Evolutionary conservation across 176 grass and related monocot species (phyloP), one percentile per base, ranked within the genome.

Genomic region (Musa beccarii): DNA sequence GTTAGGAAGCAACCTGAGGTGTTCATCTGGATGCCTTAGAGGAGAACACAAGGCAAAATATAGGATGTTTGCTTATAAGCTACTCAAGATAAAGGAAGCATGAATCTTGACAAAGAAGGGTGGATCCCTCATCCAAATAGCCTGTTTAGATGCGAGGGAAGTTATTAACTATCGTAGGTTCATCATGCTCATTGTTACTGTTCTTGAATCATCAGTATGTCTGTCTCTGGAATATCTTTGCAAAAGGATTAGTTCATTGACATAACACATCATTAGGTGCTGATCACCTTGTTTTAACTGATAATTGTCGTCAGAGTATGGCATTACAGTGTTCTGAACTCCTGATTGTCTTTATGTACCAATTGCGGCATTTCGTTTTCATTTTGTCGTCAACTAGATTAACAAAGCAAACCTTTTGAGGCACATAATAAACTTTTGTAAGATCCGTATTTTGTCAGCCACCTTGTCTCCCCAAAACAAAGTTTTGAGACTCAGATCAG

Each of bases 51-150:
- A 7, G 12, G 14, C 10, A 43, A 43, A 19, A 10, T 28, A 15
- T 22, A 24, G 61, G n/a, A 49, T 3, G 25, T 53, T 77, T 66
- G 55, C 75, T 77, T 77, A 25, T 53, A 53, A 77, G 75, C 75
- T 64, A 63, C 56, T 59, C 69, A 63, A 80, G 64, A 28, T 64
- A 82, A 64, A 61, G 55, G 73, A 76, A 51, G 53, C 26, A 49
- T 51, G 59, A 78, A 82, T 61, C 28, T 19, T 1, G 56, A 79
- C 77, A 51, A n/a, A 71, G 71, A 21, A 68, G 79, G 80, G 67
- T 83, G 78, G 89, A 81, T 82, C 76, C 54, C 69, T 84, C 64
- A 85, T 86, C 83, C 57, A 86, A 81, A 86, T 74, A 59, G 26
- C 54, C 59, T 66, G 22, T 54, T 83, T 82, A 84, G 25, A 75